Evolutionary conservation across 2,329 filamentous ascomycete genomes (phyloP).

Genomic region (Aquanectria penicillioides): DNA sequence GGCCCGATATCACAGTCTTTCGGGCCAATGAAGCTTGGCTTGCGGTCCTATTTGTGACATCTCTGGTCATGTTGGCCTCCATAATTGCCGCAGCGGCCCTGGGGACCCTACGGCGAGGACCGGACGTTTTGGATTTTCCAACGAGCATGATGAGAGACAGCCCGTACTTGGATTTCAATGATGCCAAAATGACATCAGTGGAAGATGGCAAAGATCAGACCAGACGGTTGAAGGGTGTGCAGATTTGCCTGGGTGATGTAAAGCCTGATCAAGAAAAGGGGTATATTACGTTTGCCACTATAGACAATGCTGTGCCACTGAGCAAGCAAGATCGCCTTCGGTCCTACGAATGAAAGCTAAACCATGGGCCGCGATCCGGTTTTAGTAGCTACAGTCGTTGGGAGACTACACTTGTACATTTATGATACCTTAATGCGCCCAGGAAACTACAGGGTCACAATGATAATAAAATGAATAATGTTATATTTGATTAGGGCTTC

Average conservation of each 20-base stretch:
- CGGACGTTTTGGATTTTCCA: conserved; percentile 15
- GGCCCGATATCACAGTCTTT: background rate
- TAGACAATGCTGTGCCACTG: background rate
- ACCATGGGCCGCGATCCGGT: no score
- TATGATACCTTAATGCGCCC: no score
- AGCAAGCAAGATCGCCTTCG: background rate
- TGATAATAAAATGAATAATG: no score
- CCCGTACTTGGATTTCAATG: conserved; percentile 14
- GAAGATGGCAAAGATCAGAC: conserved; percentile 16
- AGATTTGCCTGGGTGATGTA: conserved; percentile 18
- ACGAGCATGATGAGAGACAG: conserved; percentile 15
- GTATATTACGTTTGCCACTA: conserved; percentile 14
- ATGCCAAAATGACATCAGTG: conserved; percentile 1
- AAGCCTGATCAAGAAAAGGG: conserved; percentile 10
- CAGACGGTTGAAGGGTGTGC: conserved; percentile 11
- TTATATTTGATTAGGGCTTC: no score
- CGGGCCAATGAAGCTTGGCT: conserved; percentile 7
- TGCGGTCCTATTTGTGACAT: background rate
- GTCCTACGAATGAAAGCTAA: no score
- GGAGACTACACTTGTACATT: no score
- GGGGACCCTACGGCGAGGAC: conserved; percentile 8
- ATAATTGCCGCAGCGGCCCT: conserved; percentile 7
- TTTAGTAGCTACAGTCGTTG: no score
- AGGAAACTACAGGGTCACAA: no score
- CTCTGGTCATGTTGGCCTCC: background rate